Evolutionary conservation across 176 grass and related monocot species (phyloP), one percentile per base, ranked within the genome.

Genomic region (Rhynchospora pubera): DNA sequence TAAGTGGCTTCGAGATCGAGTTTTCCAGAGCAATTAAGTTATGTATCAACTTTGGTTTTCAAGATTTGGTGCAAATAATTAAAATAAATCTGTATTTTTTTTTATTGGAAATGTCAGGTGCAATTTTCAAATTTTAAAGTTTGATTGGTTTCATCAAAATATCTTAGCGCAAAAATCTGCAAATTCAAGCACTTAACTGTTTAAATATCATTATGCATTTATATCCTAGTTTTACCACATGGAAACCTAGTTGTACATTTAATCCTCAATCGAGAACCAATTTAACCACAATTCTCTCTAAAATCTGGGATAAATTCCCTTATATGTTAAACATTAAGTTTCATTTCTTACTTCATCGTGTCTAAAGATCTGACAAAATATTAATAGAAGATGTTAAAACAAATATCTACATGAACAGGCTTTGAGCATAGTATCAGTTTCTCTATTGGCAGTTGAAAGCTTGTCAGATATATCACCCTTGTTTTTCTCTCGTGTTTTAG

Each of bases 351-450:
- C 47, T 69, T 42, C 18, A n/a, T 69, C 43, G n/a, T 69, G 45
- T 69, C 6, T 69, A 69, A 69, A 44, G 16, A 43, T 69, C 34
- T 44, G 16, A 19, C 65, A 44, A 51, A 61, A 57, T 11, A 60
- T 32, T 2, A 43, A 15, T 61, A 39, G 34, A 79, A 51, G 42
- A 77, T 57, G 6, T 79, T 79, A 61, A 79, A 16, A 48, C 21
- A 61, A 60, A 42, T 61, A 43, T 61, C 1, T 81, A 26, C 11
- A 66, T 65, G 46, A 76, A 50, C 96, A 99, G 96, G 86, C 93
- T 68, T 82, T 95, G 70, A 99, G 96, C 87, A 95, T 99, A 90
- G 86, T 99, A 76, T 99, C 96, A 47, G 93, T 99, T 84, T 99
- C 93, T 52, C 87, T 99, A 50, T 83, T 99, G 84, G 96, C 96